Evolutionary conservation across 2,329 filamentous ascomycete genomes (phyloP).

Genomic region (Aspergillus ibericus): DNA sequence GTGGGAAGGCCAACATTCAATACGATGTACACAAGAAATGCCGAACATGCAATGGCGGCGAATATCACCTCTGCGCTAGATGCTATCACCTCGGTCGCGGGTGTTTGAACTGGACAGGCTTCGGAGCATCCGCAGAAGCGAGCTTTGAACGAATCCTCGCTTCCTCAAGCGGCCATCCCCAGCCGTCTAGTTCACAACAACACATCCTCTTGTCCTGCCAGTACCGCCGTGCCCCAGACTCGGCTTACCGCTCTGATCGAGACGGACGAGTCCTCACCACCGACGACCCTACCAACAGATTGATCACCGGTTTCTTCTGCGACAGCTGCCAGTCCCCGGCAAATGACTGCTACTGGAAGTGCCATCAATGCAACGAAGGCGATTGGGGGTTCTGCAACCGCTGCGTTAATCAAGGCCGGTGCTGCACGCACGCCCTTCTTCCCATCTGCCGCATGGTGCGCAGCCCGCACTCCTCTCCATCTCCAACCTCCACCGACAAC

Average conservation of each 20-base stretch:
- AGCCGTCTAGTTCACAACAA: slow-evolving; percentile 43
- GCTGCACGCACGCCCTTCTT: slow-evolving; percentile 78
- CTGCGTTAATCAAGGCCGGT: slow-evolving; percentile 79
- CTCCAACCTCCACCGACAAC: slow-evolving; percentile 24
- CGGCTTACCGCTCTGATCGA: slow-evolving; percentile 31
- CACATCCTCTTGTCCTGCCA: slow-evolving; percentile 51
- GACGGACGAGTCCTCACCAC: slow-evolving; percentile 56
- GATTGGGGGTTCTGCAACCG: slow-evolving; percentile 93
- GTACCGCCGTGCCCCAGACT: slow-evolving; percentile 33
- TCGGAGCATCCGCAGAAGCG: slow-evolving; percentile 69
- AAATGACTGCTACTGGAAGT: slow-evolving; percentile 88
- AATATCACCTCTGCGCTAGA: slow-evolving; percentile 74
- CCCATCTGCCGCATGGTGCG: slow-evolving; percentile 65
- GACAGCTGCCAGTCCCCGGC: slow-evolving; percentile 70
- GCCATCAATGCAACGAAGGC: slow-evolving; percentile 80
- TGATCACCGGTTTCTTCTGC: slow-evolving; percentile 84
- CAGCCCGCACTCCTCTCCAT: slow-evolving; percentile 14
- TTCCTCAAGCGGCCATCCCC: slow-evolving; percentile 23
- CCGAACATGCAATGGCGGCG: slow-evolving; percentile 64
- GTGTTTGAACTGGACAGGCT: slow-evolving; percentile 86
- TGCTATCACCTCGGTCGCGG: slow-evolving; percentile 78
- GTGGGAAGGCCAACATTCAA: slow-evolving; percentile 71
- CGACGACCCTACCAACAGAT: slow-evolving; percentile 65
- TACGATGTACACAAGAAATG: slow-evolving; percentile 88
- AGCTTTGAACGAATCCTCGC: slow-evolving; percentile 61